Percentiles rank a stretch among this genome's conserved stretches.
Evolutionary conservation across 495 filamentous ascomycete genomes (phyloP).

Genomic region (Cryomyces antarcticus): DNA sequence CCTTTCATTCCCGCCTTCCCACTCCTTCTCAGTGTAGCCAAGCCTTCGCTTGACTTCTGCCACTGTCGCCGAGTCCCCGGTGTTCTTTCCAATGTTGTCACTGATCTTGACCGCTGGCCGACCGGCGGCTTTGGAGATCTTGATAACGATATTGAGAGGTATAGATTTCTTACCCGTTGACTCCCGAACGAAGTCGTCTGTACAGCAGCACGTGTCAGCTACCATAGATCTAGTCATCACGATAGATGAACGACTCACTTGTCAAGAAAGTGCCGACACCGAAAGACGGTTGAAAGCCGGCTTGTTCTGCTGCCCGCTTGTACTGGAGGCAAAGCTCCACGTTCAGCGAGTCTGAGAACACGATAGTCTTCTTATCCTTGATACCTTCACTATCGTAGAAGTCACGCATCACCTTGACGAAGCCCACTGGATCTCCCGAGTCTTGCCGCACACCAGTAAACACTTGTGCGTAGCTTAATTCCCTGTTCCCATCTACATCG

Average conservation of each 20-base stretch:
- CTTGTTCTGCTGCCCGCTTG: conserved; percentile 55
- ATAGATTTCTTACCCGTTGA: conserved; percentile 58
- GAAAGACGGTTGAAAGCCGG: conserved; percentile 67
- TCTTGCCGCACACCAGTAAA: conserved; percentile 86
- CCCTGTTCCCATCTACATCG: neutral
- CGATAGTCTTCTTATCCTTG: conserved; percentile 67
- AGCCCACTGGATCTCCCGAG: conserved; percentile 71
- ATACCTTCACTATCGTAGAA: conserved; percentile 71
- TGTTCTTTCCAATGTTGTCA: conserved; percentile 93
- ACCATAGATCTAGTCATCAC: neutral
- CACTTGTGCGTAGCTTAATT: conserved; percentile 55
- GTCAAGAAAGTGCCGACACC: conserved; percentile 92
- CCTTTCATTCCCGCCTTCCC: conserved; percentile 68
- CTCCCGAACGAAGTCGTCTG: conserved; percentile 58
- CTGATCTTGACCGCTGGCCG: conserved; percentile 86
- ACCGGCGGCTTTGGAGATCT: conserved; percentile 66
- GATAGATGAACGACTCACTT: conserved; percentile 26
- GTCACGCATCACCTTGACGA: conserved; percentile 60
- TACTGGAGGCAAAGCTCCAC: conserved; percentile 84
- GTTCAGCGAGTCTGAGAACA: conserved; percentile 93
- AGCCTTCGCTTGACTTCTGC: conserved; percentile 64
- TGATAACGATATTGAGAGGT: conserved; percentile 97
- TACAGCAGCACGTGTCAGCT: neutral
- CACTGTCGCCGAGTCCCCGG: conserved; percentile 61
- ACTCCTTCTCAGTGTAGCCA: conserved; percentile 68